A percentile compares a stretch with the other conserved stretches of the same genome.
phyloP scores from a whole-genome alignment of 345 rosid species.

The Brassica rapa region DNA sequence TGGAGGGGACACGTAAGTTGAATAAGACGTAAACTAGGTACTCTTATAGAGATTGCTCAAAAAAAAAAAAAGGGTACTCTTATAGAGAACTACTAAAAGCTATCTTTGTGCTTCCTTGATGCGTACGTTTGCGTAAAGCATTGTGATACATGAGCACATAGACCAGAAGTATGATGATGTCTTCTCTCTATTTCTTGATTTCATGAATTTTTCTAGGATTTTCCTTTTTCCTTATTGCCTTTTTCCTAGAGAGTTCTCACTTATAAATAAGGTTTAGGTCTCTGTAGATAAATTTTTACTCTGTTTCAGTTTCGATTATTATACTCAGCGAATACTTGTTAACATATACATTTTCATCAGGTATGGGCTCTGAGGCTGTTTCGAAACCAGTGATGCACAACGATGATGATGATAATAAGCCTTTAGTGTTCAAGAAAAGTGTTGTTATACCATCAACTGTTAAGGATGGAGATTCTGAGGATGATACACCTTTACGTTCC shows the following conservation, averaged over 20 bases:
- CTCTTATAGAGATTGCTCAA: not conserved
- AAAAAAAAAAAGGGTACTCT: not conserved
- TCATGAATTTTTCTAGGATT: not conserved
- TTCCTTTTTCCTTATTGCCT: not conserved
- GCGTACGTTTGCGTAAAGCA: not conserved
- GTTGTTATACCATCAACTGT: not conserved
- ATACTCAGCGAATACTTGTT: not conserved
- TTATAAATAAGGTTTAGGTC: not conserved
- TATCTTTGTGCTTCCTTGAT: conserved; percentile 1
- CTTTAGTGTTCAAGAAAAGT: conserved; percentile 57
- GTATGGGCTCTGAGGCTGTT: conserved; percentile 63
- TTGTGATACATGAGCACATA: not conserved
- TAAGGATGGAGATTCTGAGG: conserved; percentile 68
- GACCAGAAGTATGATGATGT: not conserved
- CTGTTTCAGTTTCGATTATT: not conserved
- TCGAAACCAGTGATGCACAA: conserved; percentile 32
- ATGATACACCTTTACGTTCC: conserved; percentile 58
- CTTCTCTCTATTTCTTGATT: not conserved
- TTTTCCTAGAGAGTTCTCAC: not conserved
- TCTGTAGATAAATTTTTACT: not conserved
- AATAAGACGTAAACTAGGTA: not conserved
- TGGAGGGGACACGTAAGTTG: not conserved
- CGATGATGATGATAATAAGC: conserved; percentile 48
- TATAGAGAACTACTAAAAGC: not conserved
- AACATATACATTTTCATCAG: not conserved